Percentiles rank a stretch among this genome's conserved stretches.
Evolutionary conservation across 805 yeast genomes (phyloP).

Genomic region (Hanseniaspora valbyensis): DNA sequence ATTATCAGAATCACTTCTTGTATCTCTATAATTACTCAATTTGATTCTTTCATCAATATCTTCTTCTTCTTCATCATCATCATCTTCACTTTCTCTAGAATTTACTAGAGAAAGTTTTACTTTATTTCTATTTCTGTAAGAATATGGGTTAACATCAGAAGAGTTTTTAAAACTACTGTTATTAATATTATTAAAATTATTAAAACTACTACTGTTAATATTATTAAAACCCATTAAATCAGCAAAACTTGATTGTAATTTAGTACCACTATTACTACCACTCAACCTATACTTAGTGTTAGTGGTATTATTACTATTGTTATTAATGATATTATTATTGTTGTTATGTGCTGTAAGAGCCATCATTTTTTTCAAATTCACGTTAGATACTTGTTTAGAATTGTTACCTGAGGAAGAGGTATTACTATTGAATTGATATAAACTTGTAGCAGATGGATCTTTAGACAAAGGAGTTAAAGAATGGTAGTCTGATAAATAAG

Average conservation of each 20-base stretch:
- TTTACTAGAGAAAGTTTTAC: slow-evolving; percentile 4
- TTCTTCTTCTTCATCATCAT: background rate
- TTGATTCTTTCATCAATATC: background rate
- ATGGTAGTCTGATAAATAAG: slow-evolving; percentile 7
- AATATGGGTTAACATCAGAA: background rate
- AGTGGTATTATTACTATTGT: background rate
- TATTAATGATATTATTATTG: background rate
- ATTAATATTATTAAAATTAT: background rate
- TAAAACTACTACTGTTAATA: background rate
- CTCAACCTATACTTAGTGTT: slow-evolving; percentile 3
- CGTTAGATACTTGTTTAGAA: slow-evolving; percentile 11
- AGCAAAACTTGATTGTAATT: background rate
- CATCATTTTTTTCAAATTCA: slow-evolving; percentile 13
- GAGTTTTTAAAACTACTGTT: background rate
- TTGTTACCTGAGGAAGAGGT: slow-evolving; percentile 1
- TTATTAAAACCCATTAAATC: background rate
- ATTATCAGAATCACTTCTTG: background rate
- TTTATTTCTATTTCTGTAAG: background rate
- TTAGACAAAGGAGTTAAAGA: slow-evolving; percentile 5
- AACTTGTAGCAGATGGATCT: background rate
- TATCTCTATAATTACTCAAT: background rate
- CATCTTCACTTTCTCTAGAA: slow-evolving; percentile 8
- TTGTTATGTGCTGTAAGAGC: background rate
- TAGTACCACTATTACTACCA: background rate
- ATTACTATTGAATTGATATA: background rate